Conservation (phyloP, 768 basidiomycete species). For the Amanita phalloides region DNA sequence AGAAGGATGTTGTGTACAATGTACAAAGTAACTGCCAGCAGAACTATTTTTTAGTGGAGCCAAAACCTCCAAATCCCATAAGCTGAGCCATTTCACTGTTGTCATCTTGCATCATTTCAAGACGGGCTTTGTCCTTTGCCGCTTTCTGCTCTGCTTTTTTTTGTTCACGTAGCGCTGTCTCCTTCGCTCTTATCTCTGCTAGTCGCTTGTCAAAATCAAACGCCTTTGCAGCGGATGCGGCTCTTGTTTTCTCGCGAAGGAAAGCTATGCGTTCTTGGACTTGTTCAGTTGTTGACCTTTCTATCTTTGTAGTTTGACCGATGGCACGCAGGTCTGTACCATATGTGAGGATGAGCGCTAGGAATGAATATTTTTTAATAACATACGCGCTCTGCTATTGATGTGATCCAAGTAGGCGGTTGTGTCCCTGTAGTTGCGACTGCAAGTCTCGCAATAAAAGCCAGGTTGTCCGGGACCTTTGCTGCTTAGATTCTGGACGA, state of each 20-base stretch:
- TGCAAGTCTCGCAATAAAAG: constrained; percentile 90
- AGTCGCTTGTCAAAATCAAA: constrained; percentile 92
- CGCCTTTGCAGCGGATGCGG: constrained; percentile 74
- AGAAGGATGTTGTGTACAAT: constrained; percentile 12
- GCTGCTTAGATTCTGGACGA: constrained; percentile 77
- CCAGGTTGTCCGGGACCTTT: constrained; percentile 87
- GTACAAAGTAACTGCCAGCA: constrained; percentile 11
- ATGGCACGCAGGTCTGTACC: constrained; percentile 72
- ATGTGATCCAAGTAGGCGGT: constrained; percentile 93
- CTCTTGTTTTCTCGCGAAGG: constrained; percentile 80
- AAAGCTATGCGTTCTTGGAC: constrained; percentile 85
- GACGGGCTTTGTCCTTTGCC: constrained; percentile 59
- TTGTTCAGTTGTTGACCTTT: constrained; percentile 85
- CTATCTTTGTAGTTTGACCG: constrained; percentile 94
- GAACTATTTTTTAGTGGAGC: constrained; percentile 67
- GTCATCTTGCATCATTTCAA: constrained; percentile 49
- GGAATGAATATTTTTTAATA: background rate
- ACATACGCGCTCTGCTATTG: constrained; percentile 85
- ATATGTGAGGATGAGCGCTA: background rate
- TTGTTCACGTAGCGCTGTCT: constrained; percentile 53
- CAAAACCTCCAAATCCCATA: constrained; percentile 93
- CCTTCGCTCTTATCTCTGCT: constrained; percentile 68
- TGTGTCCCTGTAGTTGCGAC: constrained; percentile 87
- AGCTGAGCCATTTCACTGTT: constrained; percentile 64
- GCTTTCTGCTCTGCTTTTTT: constrained; percentile 77